Conservation (phyloP, 2,329 filamentous ascomycete genomes). For the Xylogone sp. region DNA sequence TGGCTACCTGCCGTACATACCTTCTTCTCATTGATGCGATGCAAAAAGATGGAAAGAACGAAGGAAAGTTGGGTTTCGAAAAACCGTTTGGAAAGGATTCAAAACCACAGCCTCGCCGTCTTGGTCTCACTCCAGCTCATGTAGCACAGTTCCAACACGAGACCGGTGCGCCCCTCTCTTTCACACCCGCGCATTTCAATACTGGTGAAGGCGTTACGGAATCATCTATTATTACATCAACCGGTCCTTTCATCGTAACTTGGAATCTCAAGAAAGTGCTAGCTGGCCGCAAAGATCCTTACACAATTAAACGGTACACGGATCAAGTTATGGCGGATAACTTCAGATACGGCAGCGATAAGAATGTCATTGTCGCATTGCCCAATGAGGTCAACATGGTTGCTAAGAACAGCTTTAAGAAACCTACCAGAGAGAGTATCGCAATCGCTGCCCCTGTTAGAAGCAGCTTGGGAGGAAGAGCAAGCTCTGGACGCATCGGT, state of each 20-base stretch:
- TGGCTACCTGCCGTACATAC: constrained; percentile 92
- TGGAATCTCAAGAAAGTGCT: constrained; percentile 94
- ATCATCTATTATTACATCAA: constrained; percentile 94
- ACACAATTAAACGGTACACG: constrained; percentile 92
- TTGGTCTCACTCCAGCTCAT: constrained; percentile 84
- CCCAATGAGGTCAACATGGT: constrained; percentile 99
- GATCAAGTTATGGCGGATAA: constrained; percentile 98
- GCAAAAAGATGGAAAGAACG: constrained; percentile 91
- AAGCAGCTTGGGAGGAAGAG: constrained; percentile 39
- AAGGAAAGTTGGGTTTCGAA: constrained; percentile 97
- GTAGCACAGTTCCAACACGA: constrained; percentile 98
- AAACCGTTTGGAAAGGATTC: constrained; percentile 86
- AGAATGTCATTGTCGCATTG: constrained; percentile 95
- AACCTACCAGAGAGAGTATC: constrained; percentile 91
- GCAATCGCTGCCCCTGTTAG: constrained; percentile 52
- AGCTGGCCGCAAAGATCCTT: constrained; percentile 76
- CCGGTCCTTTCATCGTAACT: constrained; percentile 93
- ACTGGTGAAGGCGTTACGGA: constrained; percentile 76
- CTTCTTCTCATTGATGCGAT: constrained; percentile 87
- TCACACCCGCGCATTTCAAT: constrained; percentile 93
- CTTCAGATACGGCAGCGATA: constrained; percentile 95
- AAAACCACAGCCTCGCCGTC: constrained; percentile 88
- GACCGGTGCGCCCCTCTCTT: constrained; percentile 79
- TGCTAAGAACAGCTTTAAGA: constrained; percentile 76
- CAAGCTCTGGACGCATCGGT: constrained; percentile 47